A percentile compares a stretch with the other conserved stretches of the same genome.
These are phyloP conservation scores for Xylariaceae sp. DNA, from an alignment of 2,329 filamentous ascomycete species.

Conservation along the genomic window DNA sequence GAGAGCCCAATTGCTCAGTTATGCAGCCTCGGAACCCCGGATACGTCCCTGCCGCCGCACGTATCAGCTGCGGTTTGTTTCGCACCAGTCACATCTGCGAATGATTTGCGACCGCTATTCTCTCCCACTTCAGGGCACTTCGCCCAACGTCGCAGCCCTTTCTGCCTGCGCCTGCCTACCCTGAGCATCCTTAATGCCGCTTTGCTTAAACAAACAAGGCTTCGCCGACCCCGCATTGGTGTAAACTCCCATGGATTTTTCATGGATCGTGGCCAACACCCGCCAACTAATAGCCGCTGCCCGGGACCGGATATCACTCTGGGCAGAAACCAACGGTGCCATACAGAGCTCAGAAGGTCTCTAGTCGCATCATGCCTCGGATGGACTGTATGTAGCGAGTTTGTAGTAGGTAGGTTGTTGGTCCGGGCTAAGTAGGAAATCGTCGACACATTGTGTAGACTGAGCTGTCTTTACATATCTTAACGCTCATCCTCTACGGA, in stretches of 20 bases:
- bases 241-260: conserved; percentile 4
- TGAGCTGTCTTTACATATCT: conserved; percentile 6
- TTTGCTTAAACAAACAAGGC: conserved; percentile 8
- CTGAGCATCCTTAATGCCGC: conserved; percentile 5
- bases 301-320: conserved; percentile 2
- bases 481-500: neutral
- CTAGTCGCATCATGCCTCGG: conserved; percentile 1
- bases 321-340: neutral
- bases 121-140: conserved; percentile 11
- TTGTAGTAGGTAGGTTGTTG: neutral
- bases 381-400: conserved; percentile 4
- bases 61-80: conserved; percentile 18
- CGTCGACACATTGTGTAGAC: conserved; percentile 8
- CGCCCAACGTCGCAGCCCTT: conserved; percentile 4
- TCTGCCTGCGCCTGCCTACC: conserved; percentile 8
- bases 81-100: conserved; percentile 7
- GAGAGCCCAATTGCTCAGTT: conserved; percentile 5
- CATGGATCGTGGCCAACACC: conserved; percentile 9
- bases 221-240: conserved; percentile 13
- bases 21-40: conserved; percentile 22
- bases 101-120: conserved; percentile 6
- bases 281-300: conserved; percentile 6
- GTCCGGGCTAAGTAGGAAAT: conserved; percentile 4
- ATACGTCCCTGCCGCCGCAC: conserved; percentile 23
- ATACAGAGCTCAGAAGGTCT: neutral